Conservation (phyloP, 225 moss, liverwort and hornwort genomes). For the Asterella californica region DNA sequence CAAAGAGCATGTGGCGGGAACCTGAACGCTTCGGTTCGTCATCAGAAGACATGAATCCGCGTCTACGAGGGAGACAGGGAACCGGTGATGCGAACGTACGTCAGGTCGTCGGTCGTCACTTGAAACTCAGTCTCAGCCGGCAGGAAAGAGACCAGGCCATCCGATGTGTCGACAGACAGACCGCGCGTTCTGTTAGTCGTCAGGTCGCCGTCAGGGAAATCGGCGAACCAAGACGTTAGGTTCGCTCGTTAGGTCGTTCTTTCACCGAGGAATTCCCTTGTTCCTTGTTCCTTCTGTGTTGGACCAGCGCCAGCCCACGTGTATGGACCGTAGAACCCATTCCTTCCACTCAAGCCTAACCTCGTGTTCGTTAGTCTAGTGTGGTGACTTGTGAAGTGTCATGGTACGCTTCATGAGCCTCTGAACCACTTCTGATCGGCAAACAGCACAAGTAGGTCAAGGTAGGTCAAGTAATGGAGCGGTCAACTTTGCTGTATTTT, state of each 20-base stretch:
- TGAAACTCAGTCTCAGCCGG: too few relatives aligned
- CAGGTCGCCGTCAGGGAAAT: neutral
- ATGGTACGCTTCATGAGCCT: too few relatives aligned
- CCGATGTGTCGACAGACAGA: too few relatives aligned
- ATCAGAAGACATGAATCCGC: neutral
- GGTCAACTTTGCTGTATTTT: too few relatives aligned
- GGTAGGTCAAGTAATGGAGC: too few relatives aligned
- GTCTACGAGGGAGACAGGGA: neutral
- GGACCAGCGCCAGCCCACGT: neutral
- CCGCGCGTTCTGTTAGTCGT: neutral
- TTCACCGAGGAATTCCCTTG: neutral
- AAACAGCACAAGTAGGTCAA: too few relatives aligned
- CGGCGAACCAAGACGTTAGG: neutral
- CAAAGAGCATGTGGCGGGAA: neutral
- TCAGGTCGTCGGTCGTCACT: neutral
- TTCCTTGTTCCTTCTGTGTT: neutral
- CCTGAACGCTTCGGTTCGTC: neutral
- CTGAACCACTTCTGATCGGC: too few relatives aligned
- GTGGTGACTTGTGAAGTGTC: too few relatives aligned
- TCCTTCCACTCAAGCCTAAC: too few relatives aligned
- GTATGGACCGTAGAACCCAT: neutral
- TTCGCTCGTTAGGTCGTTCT: neutral
- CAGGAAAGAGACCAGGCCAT: too few relatives aligned
- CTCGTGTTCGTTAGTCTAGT: too few relatives aligned
- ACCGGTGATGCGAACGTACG: neutral